These are phyloP conservation scores for Epichloe bromicola DNA, from an alignment of 2,329 filamentous ascomycete genomes.

Conservation along the genomic window DNA sequence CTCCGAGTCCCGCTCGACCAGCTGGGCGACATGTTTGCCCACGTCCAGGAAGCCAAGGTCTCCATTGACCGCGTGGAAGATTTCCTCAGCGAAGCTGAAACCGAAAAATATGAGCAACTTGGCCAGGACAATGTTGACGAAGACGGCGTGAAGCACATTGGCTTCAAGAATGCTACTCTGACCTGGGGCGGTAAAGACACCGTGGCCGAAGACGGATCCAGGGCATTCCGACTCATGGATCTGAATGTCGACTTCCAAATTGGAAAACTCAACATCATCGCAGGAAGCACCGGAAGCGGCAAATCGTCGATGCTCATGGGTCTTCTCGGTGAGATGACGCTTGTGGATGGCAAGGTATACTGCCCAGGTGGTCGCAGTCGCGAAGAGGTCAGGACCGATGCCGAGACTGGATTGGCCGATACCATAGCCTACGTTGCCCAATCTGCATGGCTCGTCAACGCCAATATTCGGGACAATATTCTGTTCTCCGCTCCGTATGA, in stretches of 20 bases:
- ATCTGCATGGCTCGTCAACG: constrained; percentile 93
- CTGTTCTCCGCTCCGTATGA: constrained; percentile 75
- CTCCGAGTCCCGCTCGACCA: constrained; percentile 89
- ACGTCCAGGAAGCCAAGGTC: constrained; percentile 94
- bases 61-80: constrained; percentile 94
- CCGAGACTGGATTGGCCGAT: constrained; percentile 75
- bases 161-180: constrained; percentile 73
- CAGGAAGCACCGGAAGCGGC: constrained; percentile 84
- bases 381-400: constrained; percentile 70
- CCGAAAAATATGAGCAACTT: constrained; percentile 85
- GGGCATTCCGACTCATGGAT: constrained; percentile 72
- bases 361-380: constrained; percentile 76
- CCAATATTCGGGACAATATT: constrained; percentile 91
- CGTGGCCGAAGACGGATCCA: constrained; percentile 50
- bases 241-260: constrained; percentile 72
- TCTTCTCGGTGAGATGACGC: constrained; percentile 87
- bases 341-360: constrained; percentile 66
- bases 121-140: constrained; percentile 55
- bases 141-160: constrained; percentile 61
- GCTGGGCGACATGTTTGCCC: constrained; percentile 95
- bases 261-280: constrained; percentile 82
- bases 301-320: constrained; percentile 97
- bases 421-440: constrained; percentile 95
- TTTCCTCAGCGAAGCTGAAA: constrained; percentile 86
- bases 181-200: constrained; percentile 69